Base-by-base conservation (phyloP, 73 alveolate genomes). In the Durusdinium trenchii region DNA sequence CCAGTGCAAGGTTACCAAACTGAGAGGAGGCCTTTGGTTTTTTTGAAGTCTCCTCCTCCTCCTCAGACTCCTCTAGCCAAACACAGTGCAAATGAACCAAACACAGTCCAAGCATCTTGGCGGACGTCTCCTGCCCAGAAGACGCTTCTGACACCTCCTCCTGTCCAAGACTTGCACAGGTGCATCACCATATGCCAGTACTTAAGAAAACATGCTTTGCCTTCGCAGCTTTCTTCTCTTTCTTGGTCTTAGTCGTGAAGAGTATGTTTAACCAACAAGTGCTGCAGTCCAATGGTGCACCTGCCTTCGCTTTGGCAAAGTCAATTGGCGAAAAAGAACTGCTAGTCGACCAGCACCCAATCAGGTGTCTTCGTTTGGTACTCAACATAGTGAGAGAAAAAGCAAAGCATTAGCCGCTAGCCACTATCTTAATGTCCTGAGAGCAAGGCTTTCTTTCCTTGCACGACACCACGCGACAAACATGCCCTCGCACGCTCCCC, bases 391-490 rank as follows among this genome's bases (percentile, higher is more conserved):
- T 38, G 10, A 23, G 51, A n/a, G 18, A 73, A n/a, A 35, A n/a
- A n/a, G 84, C 51, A 7, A 73, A n/a, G n/a, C n/a, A n/a, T n/a
- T n/a, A n/a, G n/a, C n/a, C n/a, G n/a, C n/a, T n/a, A n/a, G n/a
- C n/a, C n/a, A n/a, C n/a, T n/a, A n/a, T n/a, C n/a, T n/a, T n/a
- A n/a, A n/a, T n/a, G 12, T 36, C 52, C 84, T 73, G 51, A 81
- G 91, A 48, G 32, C 52, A 42, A 10, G n/a, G 48, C 91, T 50
- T 81, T 81, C 35, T 81, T 81, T 81, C 91, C 91, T 81, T 45
- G 28, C 71, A 3, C 9, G 26, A 60, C 30, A 73, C 51, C 48
- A n/a, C 0, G 50, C 30, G 84, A 20, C 9, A n/a, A 73, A 20
- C 73, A 23, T 23, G 30, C 30, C 30, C 73, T 60, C 30, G 30